A percentile compares a stretch with the other conserved stretches of the same genome.
phyloP scores from a whole-genome alignment of 2,329 filamentous ascomycete species.

The Colletotrichum orchidophilum region DNA sequence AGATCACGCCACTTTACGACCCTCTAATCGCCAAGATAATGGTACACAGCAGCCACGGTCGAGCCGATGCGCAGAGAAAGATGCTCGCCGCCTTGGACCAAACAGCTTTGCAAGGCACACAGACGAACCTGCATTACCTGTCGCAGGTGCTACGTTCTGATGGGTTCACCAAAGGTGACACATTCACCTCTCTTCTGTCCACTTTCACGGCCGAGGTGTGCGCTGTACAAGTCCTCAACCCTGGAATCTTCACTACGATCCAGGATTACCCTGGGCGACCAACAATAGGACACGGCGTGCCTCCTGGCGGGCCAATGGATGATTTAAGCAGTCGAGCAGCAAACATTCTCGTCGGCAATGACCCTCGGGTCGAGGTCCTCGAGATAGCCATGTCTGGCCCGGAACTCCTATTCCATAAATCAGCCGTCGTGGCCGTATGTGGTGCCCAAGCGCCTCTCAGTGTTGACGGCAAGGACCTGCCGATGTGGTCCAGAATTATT shows the following conservation, averaged over 20 bases:
- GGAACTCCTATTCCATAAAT: not conserved
- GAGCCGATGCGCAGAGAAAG: slow-evolving; percentile 59
- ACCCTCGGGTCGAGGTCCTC: slow-evolving; percentile 58
- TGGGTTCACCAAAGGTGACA: not conserved
- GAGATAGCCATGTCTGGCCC: slow-evolving; percentile 46
- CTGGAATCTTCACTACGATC: slow-evolving; percentile 45
- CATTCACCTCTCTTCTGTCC: not conserved
- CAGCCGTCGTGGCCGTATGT: slow-evolving; percentile 1
- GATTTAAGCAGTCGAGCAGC: slow-evolving; percentile 65
- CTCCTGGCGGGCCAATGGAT: slow-evolving; percentile 70
- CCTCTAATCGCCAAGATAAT: slow-evolving; percentile 68
- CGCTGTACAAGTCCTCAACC: not conserved
- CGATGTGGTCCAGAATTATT: slow-evolving; percentile 4
- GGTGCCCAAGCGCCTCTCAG: not conserved
- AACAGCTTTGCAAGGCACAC: not conserved
- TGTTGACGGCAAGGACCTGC: not conserved
- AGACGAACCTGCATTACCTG: slow-evolving; percentile 4
- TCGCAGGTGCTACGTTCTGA: not conserved
- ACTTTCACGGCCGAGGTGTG: not conserved
- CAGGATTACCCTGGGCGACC: slow-evolving; percentile 68
- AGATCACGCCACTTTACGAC: slow-evolving; percentile 66
- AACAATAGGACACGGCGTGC: slow-evolving; percentile 65
- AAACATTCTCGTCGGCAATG: slow-evolving; percentile 68
- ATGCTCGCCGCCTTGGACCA: not conserved
- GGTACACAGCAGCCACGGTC: slow-evolving; percentile 57